Evolutionary conservation across 1,139 yeast species (phyloP).

Genomic region (Casaregolazyma suthepensis): DNA sequence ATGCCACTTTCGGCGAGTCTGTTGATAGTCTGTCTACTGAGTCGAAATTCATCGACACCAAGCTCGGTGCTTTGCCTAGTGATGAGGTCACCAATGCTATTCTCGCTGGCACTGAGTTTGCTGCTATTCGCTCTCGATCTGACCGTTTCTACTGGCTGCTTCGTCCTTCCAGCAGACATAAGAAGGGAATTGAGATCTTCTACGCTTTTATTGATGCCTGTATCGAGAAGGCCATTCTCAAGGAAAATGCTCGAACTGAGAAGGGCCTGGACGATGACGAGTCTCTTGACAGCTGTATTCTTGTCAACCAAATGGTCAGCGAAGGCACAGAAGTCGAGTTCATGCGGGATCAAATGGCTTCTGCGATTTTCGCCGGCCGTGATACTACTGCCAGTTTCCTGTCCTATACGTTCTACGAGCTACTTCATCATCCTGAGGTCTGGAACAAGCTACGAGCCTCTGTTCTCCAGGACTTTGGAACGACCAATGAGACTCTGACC

Average conservation of each 20-base stretch:
- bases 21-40: conserved; percentile 39
- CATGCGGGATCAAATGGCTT: conserved; percentile 47
- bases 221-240: conserved; percentile 27
- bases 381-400: conserved; percentile 55
- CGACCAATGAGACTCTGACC: conserved; percentile 24
- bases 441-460: conserved; percentile 39
- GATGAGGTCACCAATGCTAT: conserved; percentile 3
- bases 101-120: conserved; percentile 10
- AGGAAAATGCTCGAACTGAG: conserved; percentile 12
- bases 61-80: conserved; percentile 18
- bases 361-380: conserved; percentile 50
- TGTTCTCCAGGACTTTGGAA: conserved; percentile 30
- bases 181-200: conserved; percentile 21
- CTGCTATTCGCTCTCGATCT: conserved; percentile 11
- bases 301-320: conserved; percentile 46
- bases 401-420: conserved; percentile 43
- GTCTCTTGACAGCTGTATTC: conserved; percentile 30
- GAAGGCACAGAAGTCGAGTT: conserved; percentile 45
- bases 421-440: conserved; percentile 41
- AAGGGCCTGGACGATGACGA: conserved; percentile 3
- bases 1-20: conserved; percentile 53
- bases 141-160: conserved; percentile 12
- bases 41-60: conserved; percentile 11
- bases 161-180: conserved; percentile 29
- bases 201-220: conserved; percentile 32